These are phyloP conservation scores for Pseudohyphozyma bogoriensis DNA, from an alignment of 768 basidiomycete species.

Conservation along the genomic window DNA sequence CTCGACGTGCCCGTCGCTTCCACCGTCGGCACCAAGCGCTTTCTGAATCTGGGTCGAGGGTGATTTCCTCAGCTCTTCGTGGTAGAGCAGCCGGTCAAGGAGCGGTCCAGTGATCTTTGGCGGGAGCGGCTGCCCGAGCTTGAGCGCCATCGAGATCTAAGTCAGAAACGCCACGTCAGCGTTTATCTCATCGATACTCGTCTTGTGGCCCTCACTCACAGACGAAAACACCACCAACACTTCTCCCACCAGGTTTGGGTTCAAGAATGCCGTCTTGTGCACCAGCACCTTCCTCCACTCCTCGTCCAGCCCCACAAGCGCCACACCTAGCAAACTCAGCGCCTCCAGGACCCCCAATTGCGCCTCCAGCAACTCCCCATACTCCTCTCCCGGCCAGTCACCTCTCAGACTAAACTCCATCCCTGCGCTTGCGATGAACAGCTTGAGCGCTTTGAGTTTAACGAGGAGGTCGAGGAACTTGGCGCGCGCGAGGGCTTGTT, in stretches of 20 bases:
- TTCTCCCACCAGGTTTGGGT: slow-evolving; percentile 48
- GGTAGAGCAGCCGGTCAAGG: slow-evolving; percentile 45
- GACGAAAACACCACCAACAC: too few species aligned
- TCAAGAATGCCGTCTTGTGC: slow-evolving; percentile 46
- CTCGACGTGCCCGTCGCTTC: not conserved
- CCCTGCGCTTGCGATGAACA: slow-evolving; percentile 25
- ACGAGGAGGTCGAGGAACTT: slow-evolving; percentile 12
- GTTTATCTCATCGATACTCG: too few species aligned
- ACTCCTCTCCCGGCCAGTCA: slow-evolving; percentile 48
- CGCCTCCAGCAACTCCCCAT: slow-evolving; percentile 41
- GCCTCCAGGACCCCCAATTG: slow-evolving; percentile 43
- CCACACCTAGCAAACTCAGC: slow-evolving; percentile 35
- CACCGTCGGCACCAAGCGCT: too few species aligned
- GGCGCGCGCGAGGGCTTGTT: slow-evolving; percentile 6
- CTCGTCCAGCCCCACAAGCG: slow-evolving; percentile 44
- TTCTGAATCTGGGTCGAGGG: not conserved
- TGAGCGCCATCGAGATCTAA: slow-evolving; percentile 43
- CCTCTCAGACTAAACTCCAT: slow-evolving; percentile 38
- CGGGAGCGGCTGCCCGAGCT: slow-evolving; percentile 45
- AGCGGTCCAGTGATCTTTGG: slow-evolving; percentile 43
- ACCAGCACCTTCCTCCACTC: slow-evolving; percentile 43
- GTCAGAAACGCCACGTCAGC: too few species aligned
- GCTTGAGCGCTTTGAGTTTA: slow-evolving; percentile 25
- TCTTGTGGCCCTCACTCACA: too few species aligned
- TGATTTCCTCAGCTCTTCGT: slow-evolving; percentile 30